Conservation (phyloP, 257 asterid genomes). For the Solanum sejunctum region DNA sequence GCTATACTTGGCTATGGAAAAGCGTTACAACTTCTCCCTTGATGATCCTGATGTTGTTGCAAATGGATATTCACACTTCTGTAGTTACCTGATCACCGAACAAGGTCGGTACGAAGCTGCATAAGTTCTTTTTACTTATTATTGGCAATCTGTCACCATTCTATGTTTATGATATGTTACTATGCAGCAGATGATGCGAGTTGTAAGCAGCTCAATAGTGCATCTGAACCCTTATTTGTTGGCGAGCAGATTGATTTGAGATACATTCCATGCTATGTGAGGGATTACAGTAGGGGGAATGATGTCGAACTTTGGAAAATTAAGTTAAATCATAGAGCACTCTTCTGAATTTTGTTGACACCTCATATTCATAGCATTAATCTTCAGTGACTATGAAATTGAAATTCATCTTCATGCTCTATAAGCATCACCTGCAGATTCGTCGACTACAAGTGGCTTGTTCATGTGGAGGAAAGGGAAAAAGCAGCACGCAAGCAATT, state of each 20-base stretch:
- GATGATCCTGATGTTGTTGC: slow-evolving; percentile 84
- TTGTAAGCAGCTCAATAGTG: slow-evolving; percentile 13
- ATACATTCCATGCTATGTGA: slow-evolving; percentile 59
- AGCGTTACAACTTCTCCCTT: slow-evolving; percentile 81
- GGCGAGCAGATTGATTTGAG: slow-evolving; percentile 45
- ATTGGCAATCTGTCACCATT: not conserved
- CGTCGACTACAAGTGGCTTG: not conserved
- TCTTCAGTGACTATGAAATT: not conserved
- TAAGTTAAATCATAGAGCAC: slow-evolving; percentile 14
- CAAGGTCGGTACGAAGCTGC: slow-evolving; percentile 25
- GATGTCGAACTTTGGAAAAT: slow-evolving; percentile 86
- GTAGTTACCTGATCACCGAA: slow-evolving; percentile 27
- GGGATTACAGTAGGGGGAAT: slow-evolving; percentile 54
- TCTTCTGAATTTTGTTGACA: not conserved
- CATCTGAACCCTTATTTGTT: slow-evolving; percentile 16
- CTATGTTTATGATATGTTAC: not conserved
- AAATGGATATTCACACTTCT: slow-evolving; percentile 78
- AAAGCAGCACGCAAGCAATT: not conserved
- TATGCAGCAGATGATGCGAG: slow-evolving; percentile 19
- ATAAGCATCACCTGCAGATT: not conserved
- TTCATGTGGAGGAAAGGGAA: not conserved
- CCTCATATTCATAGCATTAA: not conserved
- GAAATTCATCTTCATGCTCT: not conserved
- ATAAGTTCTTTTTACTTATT: not conserved
- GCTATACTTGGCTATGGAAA: slow-evolving; percentile 79